Percentiles rank a stretch among this genome's conserved stretches.
phyloP scores from a whole-genome alignment of 2,329 filamentous ascomycete genomes.

The Colletotrichum australisinense region DNA sequence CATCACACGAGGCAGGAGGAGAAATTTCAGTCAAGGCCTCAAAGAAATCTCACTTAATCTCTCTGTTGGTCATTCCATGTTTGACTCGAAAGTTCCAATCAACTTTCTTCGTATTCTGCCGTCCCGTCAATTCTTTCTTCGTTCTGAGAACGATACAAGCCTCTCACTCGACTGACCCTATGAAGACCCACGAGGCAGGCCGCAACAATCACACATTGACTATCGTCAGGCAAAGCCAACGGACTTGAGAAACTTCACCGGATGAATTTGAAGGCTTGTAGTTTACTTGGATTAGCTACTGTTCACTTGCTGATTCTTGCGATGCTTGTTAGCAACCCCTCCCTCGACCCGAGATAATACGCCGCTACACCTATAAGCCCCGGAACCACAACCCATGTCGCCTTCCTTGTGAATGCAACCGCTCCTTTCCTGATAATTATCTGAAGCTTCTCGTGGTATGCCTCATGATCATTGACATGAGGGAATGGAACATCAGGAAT shows the following conservation, averaged over 20 bases:
- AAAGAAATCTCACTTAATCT: rapidly evolving
- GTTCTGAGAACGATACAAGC: background rate
- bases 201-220: background rate
- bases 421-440: background rate
- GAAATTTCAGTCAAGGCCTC: background rate
- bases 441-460: background rate
- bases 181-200: background rate
- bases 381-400: background rate
- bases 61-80: background rate
- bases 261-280: background rate
- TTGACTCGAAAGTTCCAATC: background rate
- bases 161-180: background rate
- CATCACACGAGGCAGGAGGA: background rate
- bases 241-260: background rate
- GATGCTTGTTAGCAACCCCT: background rate
- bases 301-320: background rate
- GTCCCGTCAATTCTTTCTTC: background rate
- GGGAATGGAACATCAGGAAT: slow-evolving; percentile 49
- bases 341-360: background rate
- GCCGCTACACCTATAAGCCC: background rate
- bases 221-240: background rate
- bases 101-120: background rate
- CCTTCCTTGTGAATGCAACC: background rate
- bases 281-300: background rate
- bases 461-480: slow-evolving; percentile 42